Evolutionary conservation across 176 grass and related monocot species (phyloP).

Genomic region (Oryza glumipatula): DNA sequence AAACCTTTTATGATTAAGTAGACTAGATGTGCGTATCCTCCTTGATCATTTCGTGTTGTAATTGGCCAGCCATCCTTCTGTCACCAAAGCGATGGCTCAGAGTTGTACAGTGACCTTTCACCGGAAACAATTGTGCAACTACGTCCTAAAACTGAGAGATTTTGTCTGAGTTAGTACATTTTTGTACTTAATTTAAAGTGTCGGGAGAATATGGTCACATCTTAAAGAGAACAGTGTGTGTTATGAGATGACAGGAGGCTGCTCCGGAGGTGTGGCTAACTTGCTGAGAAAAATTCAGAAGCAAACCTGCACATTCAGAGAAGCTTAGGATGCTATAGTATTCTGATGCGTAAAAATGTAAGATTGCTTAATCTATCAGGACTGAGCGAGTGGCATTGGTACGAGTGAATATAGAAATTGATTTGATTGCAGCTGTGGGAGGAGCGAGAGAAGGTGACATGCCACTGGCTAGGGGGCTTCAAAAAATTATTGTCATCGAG

Average conservation of each 20-base stretch:
- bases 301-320: neutral
- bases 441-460: conserved; percentile 19
- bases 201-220: neutral
- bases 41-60: conserved; percentile 29
- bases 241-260: neutral
- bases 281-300: neutral
- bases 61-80: conserved; percentile 3
- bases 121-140: neutral
- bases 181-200: neutral
- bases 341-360: neutral
- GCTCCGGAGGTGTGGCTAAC: neutral
- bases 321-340: neutral
- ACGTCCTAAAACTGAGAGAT: neutral
- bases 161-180: neutral
- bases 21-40: conserved; percentile 16
- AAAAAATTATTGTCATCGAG: conserved; percentile 32
- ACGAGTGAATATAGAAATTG: conserved; percentile 18
- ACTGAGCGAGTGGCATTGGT: conserved; percentile 6
- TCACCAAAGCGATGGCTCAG: conserved; percentile 34
- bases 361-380: neutral
- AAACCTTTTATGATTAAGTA: neutral
- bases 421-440: conserved; percentile 10
- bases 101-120: conserved; percentile 41
- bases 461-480: conserved; percentile 32
- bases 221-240: neutral